A percentile compares a stretch with the other conserved stretches of the same genome.
Conservation (phyloP, 2,329 filamentous ascomycete species). For the Gremmenia infestans region DNA sequence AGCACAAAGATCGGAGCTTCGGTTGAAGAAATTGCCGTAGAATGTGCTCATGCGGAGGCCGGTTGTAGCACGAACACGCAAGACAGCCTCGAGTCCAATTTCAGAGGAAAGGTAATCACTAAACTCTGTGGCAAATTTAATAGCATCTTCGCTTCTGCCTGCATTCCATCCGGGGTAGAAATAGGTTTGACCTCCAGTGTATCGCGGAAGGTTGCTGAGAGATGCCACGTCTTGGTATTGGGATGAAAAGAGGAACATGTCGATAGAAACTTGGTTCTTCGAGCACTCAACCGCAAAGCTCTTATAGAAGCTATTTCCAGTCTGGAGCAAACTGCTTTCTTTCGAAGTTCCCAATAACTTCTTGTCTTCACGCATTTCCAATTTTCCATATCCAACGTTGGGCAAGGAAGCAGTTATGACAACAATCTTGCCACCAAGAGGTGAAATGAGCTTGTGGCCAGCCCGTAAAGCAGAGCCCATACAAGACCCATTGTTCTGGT, state of each 20-base stretch:
- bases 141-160: constrained; percentile 85
- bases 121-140: constrained; percentile 96
- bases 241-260: constrained; percentile 96
- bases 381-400: constrained; percentile 82
- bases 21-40: constrained; percentile 99
- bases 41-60: constrained; percentile 96
- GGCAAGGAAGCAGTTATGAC: constrained; percentile 87
- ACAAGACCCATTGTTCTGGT: constrained; percentile 81
- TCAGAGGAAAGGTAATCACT: constrained; percentile 95
- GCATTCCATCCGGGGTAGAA: constrained; percentile 98
- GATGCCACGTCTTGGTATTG: constrained; percentile 98
- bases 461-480: constrained; percentile 92
- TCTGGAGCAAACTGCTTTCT: constrained; percentile 82
- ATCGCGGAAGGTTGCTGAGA: constrained; percentile 88
- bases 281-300: constrained; percentile 98
- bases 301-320: constrained; percentile 96
- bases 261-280: constrained; percentile 96
- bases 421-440: constrained; percentile 90
- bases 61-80: constrained; percentile 90
- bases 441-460: constrained; percentile 91
- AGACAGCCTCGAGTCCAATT: constrained; percentile 91
- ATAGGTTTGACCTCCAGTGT: constrained; percentile 96
- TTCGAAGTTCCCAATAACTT: constrained; percentile 91
- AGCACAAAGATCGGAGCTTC: constrained; percentile 92
- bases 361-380: constrained; percentile 94